A percentile compares a stretch with the other conserved stretches of the same genome.
Evolutionary conservation across 164 flowering plant species (phyloP).

Genomic region (Vitis rupestris): DNA sequence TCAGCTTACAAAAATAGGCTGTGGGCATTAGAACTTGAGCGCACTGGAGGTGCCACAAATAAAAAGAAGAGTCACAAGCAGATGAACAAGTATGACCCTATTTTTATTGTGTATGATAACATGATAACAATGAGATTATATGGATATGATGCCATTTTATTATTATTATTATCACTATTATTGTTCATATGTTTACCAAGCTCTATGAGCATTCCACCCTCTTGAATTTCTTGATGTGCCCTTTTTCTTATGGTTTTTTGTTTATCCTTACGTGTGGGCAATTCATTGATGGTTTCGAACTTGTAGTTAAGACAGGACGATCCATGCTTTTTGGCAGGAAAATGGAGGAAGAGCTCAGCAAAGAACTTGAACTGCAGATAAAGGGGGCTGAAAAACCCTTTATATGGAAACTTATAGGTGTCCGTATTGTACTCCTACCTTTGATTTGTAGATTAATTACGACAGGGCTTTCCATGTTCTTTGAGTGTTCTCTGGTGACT

Average conservation of each 20-base stretch:
- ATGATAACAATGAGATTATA: too few species aligned
- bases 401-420: constrained; percentile 74
- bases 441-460: constrained; percentile 3
- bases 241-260: too few species aligned
- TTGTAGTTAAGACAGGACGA: background rate
- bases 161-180: too few species aligned
- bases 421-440: constrained; percentile 75
- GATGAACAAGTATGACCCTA: constrained; percentile 59
- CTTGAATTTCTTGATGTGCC: too few species aligned
- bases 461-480: too few species aligned
- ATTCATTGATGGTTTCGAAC: background rate
- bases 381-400: constrained; percentile 90
- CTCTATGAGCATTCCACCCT: too few species aligned
- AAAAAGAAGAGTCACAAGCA: constrained; percentile 80
- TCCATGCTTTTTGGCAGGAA: constrained; percentile 42
- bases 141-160: too few species aligned
- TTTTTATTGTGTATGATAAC: background rate
- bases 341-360: constrained; percentile 71
- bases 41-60: constrained; percentile 65
- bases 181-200: too few species aligned
- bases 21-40: constrained; percentile 86
- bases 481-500: too few species aligned
- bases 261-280: too few species aligned
- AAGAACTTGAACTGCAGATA: constrained; percentile 89
- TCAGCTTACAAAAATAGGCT: constrained; percentile 94